Evolutionary conservation across 192 early-diverging fungal species (phyloP).

Genomic region (Powellomyces hirtus): DNA sequence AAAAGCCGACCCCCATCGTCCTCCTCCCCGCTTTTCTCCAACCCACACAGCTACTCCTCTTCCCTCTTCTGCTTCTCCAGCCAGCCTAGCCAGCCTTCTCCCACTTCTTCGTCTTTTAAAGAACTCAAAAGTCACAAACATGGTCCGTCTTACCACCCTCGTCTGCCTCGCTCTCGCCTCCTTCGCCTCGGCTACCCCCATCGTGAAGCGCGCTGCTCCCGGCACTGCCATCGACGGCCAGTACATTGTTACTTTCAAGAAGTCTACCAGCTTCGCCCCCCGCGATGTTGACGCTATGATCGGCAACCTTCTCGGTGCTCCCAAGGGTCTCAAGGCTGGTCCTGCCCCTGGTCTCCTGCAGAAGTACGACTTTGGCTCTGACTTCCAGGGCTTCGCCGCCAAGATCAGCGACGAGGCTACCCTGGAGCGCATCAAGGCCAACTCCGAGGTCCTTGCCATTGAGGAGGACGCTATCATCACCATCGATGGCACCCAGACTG

Average conservation of each 20-base stretch:
- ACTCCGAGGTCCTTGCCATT: slow-evolving; percentile 34
- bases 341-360: not conserved
- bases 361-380: slow-evolving; percentile 10
- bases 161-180: slow-evolving; percentile 7
- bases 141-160: slow-evolving; percentile 14
- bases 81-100: too few species aligned
- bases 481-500: slow-evolving; percentile 5
- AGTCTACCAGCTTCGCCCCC: not conserved
- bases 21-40: too few species aligned
- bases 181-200: slow-evolving; percentile 10
- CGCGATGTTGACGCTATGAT: slow-evolving; percentile 7
- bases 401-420: slow-evolving; percentile 1
- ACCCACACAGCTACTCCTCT: too few species aligned
- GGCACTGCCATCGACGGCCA: slow-evolving; percentile 10
- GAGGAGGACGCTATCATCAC: slow-evolving; percentile 42
- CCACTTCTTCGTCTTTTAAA: too few species aligned
- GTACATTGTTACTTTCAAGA: slow-evolving; percentile 25
- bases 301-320: slow-evolving; percentile 10
- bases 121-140: too few species aligned
- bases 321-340: not conserved
- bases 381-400: slow-evolving; percentile 18
- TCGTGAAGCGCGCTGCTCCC: not conserved
- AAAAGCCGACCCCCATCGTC: too few species aligned
- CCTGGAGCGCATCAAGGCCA: slow-evolving; percentile 13
- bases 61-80: too few species aligned